Conservation (phyloP, 2,329 filamentous ascomycete species). For the Aspergillus vadensis region DNA sequence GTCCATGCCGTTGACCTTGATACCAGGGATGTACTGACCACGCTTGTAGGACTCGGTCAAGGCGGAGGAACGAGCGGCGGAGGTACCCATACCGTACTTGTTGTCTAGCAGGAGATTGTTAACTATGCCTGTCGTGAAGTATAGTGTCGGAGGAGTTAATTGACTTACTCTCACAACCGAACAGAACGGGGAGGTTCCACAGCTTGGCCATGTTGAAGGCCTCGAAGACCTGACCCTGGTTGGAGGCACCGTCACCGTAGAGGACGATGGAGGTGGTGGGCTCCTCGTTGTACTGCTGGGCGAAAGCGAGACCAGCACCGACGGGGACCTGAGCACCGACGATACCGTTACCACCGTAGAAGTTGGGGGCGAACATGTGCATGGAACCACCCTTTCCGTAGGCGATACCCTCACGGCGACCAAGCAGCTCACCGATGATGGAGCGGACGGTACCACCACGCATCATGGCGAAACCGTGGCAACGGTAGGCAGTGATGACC, state of each 20-base stretch:
- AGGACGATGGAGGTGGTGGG: conserved; percentile 85
- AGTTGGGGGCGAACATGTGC: conserved; percentile 99
- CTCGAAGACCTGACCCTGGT: conserved; percentile 99
- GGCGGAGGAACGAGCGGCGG: conserved; percentile 88
- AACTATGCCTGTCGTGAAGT: background rate
- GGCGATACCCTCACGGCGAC: conserved; percentile 92
- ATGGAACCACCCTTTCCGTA: conserved; percentile 99
- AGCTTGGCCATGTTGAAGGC: conserved; percentile 99
- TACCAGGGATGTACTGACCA: conserved; percentile 97
- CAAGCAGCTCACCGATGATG: conserved; percentile 94
- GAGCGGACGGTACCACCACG: conserved; percentile 85
- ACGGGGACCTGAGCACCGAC: conserved; percentile 98
- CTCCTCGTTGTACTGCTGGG: conserved; percentile 88
- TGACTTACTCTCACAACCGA: conserved; percentile 93
- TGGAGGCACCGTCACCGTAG: conserved; percentile 97
- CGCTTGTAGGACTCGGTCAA: conserved; percentile 99
- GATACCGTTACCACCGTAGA: conserved; percentile 99
- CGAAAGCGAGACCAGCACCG: conserved; percentile 93
- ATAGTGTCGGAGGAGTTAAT: background rate
- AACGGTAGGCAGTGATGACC: conserved; percentile 96
- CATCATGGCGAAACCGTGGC: conserved; percentile 98
- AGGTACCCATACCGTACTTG: conserved; percentile 99
- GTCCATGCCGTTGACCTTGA: conserved; percentile 99
- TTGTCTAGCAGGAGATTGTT: conserved; percentile 67
- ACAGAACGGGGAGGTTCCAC: conserved; percentile 93